phyloP scores from a whole-genome alignment of 2,329 filamentous ascomycete species.

The Leptographium radiaticola region DNA sequence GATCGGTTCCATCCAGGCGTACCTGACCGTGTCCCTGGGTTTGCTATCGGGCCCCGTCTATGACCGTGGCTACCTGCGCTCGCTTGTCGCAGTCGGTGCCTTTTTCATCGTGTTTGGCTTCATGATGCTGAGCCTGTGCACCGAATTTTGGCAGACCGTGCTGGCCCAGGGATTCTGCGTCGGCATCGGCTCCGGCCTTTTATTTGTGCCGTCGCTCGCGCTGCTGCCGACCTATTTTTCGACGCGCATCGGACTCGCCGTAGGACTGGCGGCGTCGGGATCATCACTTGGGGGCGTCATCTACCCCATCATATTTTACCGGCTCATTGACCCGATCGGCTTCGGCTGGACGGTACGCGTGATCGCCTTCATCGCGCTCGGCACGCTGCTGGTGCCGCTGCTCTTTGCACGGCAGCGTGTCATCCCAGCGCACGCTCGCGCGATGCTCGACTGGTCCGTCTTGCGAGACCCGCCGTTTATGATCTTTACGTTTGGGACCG shows the following conservation, averaged over 20 bases:
- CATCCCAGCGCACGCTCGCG: neutral
- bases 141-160: constrained; percentile 28
- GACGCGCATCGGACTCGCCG: constrained; percentile 25
- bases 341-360: constrained; percentile 7
- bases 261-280: constrained; percentile 28
- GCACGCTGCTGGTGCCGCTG: neutral
- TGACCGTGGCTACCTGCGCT: constrained; percentile 31
- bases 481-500: neutral
- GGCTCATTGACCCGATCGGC: constrained; percentile 12
- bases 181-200: constrained; percentile 27
- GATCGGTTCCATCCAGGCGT: constrained; percentile 34
- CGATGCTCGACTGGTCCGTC: constrained; percentile 3
- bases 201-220: constrained; percentile 25
- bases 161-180: constrained; percentile 28
- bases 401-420: neutral
- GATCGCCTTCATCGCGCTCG: constrained; percentile 8
- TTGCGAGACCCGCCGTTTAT: constrained; percentile 5
- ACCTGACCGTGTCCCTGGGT: constrained; percentile 28
- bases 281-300: constrained; percentile 22
- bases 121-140: constrained; percentile 26
- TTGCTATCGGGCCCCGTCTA: constrained; percentile 30
- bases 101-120: constrained; percentile 31
- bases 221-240: constrained; percentile 27
- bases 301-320: constrained; percentile 14
- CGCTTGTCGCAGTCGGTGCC: constrained; percentile 25